Evolutionary conservation across 768 basidiomycete species (phyloP), one percentile per base, ranked within the genome.

Genomic region (Crassisporium funariophilum): DNA sequence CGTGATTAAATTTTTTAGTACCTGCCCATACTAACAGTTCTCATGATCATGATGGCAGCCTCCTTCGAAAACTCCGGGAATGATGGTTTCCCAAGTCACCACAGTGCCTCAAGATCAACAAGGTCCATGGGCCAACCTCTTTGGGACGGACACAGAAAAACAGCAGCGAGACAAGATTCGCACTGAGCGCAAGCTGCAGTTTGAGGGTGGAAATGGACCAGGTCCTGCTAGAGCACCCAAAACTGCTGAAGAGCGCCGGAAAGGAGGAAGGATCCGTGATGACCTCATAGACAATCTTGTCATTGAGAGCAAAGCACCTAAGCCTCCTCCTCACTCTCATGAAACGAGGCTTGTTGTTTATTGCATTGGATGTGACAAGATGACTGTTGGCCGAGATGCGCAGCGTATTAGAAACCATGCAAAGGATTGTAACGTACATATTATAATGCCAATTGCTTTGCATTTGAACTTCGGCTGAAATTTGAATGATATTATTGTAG

Each of bases 301-400:
- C 3, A 7, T 55, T 31, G 46, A 52, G 34, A n/a, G 35, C 13
- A 10, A 55, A 2, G 53, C 34, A 22, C 25, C 25, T 15, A 36
- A 22, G 34, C 21, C 25, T 17, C 31, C 36, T 9, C 31, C 19
- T 17, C 9, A 24, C 12, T 29, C 19, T 17, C 9, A 24, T n/a
- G 34, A 44, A 20, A 8, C 20, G 27, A 37, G 37, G 17, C 12
- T 29, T 3, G 51, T 49, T 9, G 34, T 53, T 8, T 56, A 53
- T 35, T 56, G 54, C 37, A n/a, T 56, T 36, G 51, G 39, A 12
- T 56, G 54, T 35, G 43, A 49, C 21, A 44, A 27, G 20, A 20
- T 8, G 20, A 34, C 47, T 16, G 43, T 43, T 7, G 51, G 54
- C 7, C 54, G 35, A 15, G 51, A 56, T 49, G 15, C 51, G 0